Evolutionary conservation across 768 basidiomycete genomes (phyloP), one percentile per base, ranked within the genome.

Genomic region (Butyriboletus loyo): DNA sequence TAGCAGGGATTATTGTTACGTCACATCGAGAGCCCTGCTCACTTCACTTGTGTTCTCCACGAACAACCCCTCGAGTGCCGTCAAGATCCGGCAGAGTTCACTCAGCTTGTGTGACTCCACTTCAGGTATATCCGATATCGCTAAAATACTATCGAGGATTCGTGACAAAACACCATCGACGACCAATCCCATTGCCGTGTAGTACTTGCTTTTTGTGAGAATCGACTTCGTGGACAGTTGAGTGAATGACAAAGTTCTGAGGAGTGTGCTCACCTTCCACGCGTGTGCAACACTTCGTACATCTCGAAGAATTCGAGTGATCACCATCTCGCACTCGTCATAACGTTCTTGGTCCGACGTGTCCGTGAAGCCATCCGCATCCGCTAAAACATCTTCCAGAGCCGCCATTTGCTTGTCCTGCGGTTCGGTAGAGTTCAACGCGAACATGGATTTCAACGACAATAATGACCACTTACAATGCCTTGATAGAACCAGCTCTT

Each of bases 121-220:
- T 59, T 89, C 92, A 0, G 94, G 85, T 55, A 98, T 97, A 67
- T 98, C 95, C 6, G 81, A 76, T 40, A 97, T 73, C 1, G 81
- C 81, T 32, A 95, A 73, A 19, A 97, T 77, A 61, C 91, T 86
- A 34, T 77, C 77, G 14, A 92, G 75, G 21, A 96, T 78, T 19
- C 82, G 77, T 7, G 76, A 77, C 24, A 96, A 73, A 7, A 82
- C 82, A 7, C 80, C 76, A 45, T 95, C 85, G 6, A 86, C 80
- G 13, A 93, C 69, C 25, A 77, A 70, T 11, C 94, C 95, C 15
- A 92, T 69, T 1, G 85, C 84, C 17, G 75, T 73, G 57, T 91
- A 85, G 62, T 88, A 89, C 62, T 83, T 86, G 63, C 77, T 81
- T 62, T 82, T 84, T n/a, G 83, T 73, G 30, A 96, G 70, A 28